phyloP scores from a whole-genome alignment of 192 early-diverging fungal species.

The Kappamyces sp. region DNA sequence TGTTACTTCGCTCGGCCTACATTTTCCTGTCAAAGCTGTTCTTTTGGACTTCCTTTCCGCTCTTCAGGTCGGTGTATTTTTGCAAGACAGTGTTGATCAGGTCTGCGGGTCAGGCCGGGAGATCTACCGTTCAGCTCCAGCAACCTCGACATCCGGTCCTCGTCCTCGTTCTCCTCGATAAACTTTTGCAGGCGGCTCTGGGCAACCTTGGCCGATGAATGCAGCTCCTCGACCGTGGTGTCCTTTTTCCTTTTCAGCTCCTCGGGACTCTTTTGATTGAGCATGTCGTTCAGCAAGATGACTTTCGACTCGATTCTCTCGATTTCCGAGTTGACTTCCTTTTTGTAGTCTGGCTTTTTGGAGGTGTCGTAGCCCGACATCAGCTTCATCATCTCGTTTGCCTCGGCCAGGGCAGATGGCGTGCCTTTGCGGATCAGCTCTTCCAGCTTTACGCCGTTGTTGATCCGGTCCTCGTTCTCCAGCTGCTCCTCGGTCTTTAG shows the following conservation, averaged over 20 bases:
- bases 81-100: conserved; percentile 71
- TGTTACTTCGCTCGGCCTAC: neutral
- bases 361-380: conserved; percentile 82
- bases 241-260: conserved; percentile 24
- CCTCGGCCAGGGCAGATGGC: conserved; percentile 88
- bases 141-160: conserved; percentile 54
- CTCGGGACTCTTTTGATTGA: conserved; percentile 61
- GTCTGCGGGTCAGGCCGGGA: conserved; percentile 27
- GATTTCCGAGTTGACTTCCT: conserved; percentile 74
- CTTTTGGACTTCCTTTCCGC: conserved; percentile 32
- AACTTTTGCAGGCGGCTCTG: conserved; percentile 70
- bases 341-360: conserved; percentile 74
- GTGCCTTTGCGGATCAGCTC: conserved; percentile 92
- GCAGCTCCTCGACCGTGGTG: conserved; percentile 54
- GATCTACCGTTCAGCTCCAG: conserved; percentile 10
- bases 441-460: conserved; percentile 83
- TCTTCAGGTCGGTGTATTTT: conserved; percentile 57
- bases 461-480: conserved; percentile 78
- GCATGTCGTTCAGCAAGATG: conserved; percentile 70
- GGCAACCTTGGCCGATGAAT: conserved; percentile 57
- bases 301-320: conserved; percentile 74
- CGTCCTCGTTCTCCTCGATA: conserved; percentile 66
- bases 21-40: conserved; percentile 14
- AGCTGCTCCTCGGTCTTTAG: conserved; percentile 89
- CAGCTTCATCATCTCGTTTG: conserved; percentile 96